phyloP scores from a whole-genome alignment of 2,329 filamentous ascomycete genomes.

The Davidsoniella australis region DNA sequence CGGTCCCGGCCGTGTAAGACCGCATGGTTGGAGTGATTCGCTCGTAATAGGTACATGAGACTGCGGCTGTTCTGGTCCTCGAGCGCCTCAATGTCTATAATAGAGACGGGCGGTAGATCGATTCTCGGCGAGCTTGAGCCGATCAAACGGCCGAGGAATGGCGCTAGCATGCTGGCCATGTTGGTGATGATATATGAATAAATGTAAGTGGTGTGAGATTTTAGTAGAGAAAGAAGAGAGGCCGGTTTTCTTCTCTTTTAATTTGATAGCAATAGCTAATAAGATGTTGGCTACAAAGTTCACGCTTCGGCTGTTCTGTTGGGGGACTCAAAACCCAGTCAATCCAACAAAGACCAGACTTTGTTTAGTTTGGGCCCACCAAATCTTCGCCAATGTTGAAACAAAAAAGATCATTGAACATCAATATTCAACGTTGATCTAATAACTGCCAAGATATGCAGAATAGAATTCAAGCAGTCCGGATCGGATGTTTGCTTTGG shows the following conservation, averaged over 20 bases:
- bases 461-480: too few species aligned
- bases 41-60: conserved; percentile 76
- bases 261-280: too few species aligned
- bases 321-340: conserved; percentile 1
- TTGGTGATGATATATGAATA: not conserved
- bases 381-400: too few species aligned
- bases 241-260: too few species aligned
- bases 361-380: not conserved
- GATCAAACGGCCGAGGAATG: conserved; percentile 3
- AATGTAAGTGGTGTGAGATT: too few species aligned
- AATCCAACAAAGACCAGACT: not conserved
- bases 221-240: not conserved
- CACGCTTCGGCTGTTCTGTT: not conserved
- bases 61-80: conserved; percentile 65
- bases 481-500: too few species aligned
- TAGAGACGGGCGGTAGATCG: conserved; percentile 47
- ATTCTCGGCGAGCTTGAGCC: conserved; percentile 20
- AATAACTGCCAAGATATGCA: too few species aligned
- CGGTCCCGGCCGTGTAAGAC: conserved; percentile 59
- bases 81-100: conserved; percentile 60
- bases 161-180: conserved; percentile 5
- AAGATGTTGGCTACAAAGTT: too few species aligned
- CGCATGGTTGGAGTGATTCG: conserved; percentile 81
- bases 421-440: too few species aligned
- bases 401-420: too few species aligned